Conservation (phyloP, 2,329 filamentous ascomycete genomes). For the Colletotrichum filicis region DNA sequence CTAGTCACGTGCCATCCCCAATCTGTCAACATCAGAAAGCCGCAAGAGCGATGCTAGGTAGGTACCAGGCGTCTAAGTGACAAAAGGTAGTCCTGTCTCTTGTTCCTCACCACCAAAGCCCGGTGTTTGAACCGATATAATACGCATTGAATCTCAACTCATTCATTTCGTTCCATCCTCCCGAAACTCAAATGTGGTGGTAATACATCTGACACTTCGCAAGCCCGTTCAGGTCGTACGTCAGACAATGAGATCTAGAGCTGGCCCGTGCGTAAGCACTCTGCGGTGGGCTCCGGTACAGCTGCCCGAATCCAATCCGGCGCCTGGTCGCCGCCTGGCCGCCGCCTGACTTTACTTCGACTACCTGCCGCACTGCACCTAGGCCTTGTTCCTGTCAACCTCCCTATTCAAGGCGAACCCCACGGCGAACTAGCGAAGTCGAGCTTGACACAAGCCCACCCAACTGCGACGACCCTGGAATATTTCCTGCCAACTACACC, state of each 20-base stretch:
- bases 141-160: not conserved
- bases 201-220: conserved; percentile 24
- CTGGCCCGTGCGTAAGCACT: conserved; percentile 16
- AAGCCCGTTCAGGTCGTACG: conserved; percentile 21
- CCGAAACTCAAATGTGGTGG: conserved; percentile 26
- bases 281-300: conserved; percentile 11
- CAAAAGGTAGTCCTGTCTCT: not conserved
- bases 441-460: conserved; percentile 18
- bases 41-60: not conserved
- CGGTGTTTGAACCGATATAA: not conserved
- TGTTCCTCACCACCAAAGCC: not conserved
- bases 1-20: conserved; percentile 30
- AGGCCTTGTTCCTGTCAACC: conserved; percentile 23
- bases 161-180: not conserved
- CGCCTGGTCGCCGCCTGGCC: not conserved
- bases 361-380: conserved; percentile 15
- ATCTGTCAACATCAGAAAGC: not conserved
- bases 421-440: conserved; percentile 25
- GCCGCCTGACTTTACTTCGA: conserved; percentile 20
- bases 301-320: conserved; percentile 21
- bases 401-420: conserved; percentile 22
- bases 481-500: not conserved
- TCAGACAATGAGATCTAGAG: not conserved
- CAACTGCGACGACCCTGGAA: conserved; percentile 12
- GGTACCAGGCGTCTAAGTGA: not conserved